Evolutionary conservation across 352 stramenopile genomes (phyloP).

Genomic region (Pythium rishiriense): DNA sequence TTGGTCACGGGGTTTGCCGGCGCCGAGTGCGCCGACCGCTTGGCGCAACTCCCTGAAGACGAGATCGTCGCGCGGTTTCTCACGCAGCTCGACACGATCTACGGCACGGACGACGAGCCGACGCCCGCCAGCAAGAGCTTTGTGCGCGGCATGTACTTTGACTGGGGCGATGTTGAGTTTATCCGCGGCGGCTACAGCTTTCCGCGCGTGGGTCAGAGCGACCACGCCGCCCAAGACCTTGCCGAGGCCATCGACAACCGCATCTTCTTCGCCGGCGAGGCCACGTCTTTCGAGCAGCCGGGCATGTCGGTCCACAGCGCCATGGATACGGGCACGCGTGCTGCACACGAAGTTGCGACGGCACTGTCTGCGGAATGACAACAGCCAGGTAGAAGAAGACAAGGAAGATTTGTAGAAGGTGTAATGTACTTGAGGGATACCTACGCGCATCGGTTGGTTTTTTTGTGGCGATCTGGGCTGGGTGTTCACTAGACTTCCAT

Average conservation of each 20-base stretch:
- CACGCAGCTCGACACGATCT: slow-evolving; percentile 75
- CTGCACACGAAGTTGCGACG: slow-evolving; percentile 46
- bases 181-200: slow-evolving; percentile 77
- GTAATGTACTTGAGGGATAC: slow-evolving; percentile 11
- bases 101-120: slow-evolving; percentile 55
- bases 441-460: slow-evolving; percentile 17
- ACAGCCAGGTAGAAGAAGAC: no score
- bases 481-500: slow-evolving; percentile 28
- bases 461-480: slow-evolving; percentile 3
- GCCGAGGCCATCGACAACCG: slow-evolving; percentile 59
- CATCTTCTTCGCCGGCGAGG: slow-evolving; percentile 82
- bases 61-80: slow-evolving; percentile 70
- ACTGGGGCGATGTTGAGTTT: slow-evolving; percentile 73
- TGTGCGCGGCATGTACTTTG: slow-evolving; percentile 75
- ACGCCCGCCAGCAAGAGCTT: slow-evolving; percentile 59
- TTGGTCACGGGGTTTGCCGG: slow-evolving; percentile 76
- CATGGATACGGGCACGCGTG: slow-evolving; percentile 77
- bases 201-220: slow-evolving; percentile 66
- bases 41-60: slow-evolving; percentile 41
- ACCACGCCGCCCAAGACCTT: slow-evolving; percentile 57
- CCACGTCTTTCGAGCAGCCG: slow-evolving; percentile 78
- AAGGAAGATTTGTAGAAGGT: not conserved
- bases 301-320: slow-evolving; percentile 84
- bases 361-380: slow-evolving; percentile 30
- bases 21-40: slow-evolving; percentile 59